Evolutionary conservation across 176 grass and related monocot species (phyloP), one percentile per base, ranked within the genome.

Genomic region (Hordeum marinum): DNA sequence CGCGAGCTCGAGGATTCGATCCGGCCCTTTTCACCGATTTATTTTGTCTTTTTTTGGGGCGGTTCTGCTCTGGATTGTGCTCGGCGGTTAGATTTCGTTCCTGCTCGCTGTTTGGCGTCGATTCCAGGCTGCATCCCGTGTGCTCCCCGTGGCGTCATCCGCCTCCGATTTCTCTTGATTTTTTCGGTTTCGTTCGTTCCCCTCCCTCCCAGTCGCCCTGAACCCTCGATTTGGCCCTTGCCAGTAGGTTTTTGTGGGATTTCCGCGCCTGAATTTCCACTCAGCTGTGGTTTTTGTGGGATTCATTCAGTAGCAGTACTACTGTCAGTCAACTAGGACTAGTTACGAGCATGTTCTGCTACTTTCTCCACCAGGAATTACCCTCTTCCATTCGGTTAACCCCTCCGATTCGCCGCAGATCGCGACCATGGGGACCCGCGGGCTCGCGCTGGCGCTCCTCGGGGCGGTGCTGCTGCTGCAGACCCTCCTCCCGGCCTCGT

Each of bases 391-490:
- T 18, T 27, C 23, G 13, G 2, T 0, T 29, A 50, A 74, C 2
- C 12, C 57, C 11, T 83, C 5, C 31, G 75, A 80, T 76, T 61
- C 17, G 5, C 75, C 0, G 76, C 85, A 87, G 89, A 91, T 87
- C 85, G 84, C 66, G 11, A 50, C 77, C 81, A 94, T 94, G 92
- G 92, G 71, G 78, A 89, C 84, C 64, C 72, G 87, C 72, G n/a
- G 81, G 15, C 32, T 87, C 35, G 54, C 67, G 36, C 26, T 86
- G 45, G 26, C 81, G 29, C 50, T 98, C 43, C 72, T 99, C 11
- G 85, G 88, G 11, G 57, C 89, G 23, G 80, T 85, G 41, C 83
- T 99, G 41, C 83, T 99, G 75, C 63, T 91, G 12, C 86, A 91
- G 36, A 11, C 85, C 5, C 31, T 85, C 32, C 83, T 91, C 65